Conservation (phyloP, 2,329 filamentous ascomycete genomes). For the Calonectria pauciramosa region DNA sequence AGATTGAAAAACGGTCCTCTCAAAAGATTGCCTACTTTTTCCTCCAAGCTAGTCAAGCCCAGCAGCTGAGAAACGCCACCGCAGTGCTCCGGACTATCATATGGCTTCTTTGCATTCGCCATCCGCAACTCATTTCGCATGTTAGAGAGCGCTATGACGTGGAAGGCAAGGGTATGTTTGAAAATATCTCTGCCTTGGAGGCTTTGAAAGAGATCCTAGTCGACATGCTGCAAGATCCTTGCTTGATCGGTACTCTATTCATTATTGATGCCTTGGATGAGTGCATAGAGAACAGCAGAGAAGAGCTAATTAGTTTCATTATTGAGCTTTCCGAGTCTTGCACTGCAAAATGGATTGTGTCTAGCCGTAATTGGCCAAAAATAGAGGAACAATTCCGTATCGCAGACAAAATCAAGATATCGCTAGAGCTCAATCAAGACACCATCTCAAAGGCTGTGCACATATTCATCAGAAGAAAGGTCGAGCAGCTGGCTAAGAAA, state of each 20-base stretch:
- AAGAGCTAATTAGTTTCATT: not conserved
- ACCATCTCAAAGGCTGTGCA: constrained; percentile 51
- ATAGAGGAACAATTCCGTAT: constrained; percentile 52
- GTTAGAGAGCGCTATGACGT: constrained; percentile 51
- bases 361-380: constrained; percentile 35
- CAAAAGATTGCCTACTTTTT: constrained; percentile 53
- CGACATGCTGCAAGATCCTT: constrained; percentile 49
- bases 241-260: constrained; percentile 33
- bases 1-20: constrained; percentile 18
- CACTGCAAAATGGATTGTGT: not conserved
- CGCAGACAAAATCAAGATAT: constrained; percentile 41
- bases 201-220: constrained; percentile 54
- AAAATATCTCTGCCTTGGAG: constrained; percentile 54
- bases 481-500: not conserved
- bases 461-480: constrained; percentile 48
- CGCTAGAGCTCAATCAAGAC: constrained; percentile 54
- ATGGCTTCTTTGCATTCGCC: constrained; percentile 53
- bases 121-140: constrained; percentile 52
- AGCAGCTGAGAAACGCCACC: constrained; percentile 53
- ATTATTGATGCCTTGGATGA: constrained; percentile 12
- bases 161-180: constrained; percentile 53
- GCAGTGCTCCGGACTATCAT: constrained; percentile 60
- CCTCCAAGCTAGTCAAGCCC: constrained; percentile 56
- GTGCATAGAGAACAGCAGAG: not conserved
- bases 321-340: not conserved